phyloP scores from a whole-genome alignment of 495 filamentous ascomycete genomes.

The Tuber melanosporum region DNA sequence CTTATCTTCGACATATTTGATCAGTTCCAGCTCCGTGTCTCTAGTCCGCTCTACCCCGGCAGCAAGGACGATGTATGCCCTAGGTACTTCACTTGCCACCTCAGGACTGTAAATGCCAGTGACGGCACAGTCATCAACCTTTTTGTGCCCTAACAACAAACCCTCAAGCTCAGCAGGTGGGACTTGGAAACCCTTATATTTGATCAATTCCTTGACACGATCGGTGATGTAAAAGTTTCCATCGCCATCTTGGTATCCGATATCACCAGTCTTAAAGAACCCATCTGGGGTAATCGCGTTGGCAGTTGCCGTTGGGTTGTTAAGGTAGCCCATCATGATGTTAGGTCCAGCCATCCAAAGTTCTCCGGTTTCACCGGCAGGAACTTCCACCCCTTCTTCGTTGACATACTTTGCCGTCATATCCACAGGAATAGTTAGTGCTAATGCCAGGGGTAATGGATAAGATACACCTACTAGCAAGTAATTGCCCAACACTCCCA shows the following conservation, averaged over 20 bases:
- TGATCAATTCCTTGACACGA: constrained; percentile 86
- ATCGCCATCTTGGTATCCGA: constrained; percentile 52
- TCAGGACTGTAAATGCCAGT: constrained; percentile 67
- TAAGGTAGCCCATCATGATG: constrained; percentile 71
- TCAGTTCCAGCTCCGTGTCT: constrained; percentile 56
- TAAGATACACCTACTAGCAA: constrained; percentile 47
- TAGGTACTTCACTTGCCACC: constrained; percentile 71
- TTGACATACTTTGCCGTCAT: constrained; percentile 77
- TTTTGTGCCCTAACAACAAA: constrained; percentile 61
- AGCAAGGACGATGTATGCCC: constrained; percentile 70
- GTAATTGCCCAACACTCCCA: constrained; percentile 71
- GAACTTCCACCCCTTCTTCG: constrained; percentile 54
- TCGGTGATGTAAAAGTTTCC: constrained; percentile 70
- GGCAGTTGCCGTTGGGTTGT: constrained; percentile 58
- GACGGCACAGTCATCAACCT: constrained; percentile 78
- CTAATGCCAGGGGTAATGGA: neutral
- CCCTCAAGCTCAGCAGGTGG: constrained; percentile 82
- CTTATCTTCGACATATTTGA: constrained; percentile 54
- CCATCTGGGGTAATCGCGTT: constrained; percentile 64
- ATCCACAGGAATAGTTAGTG: constrained; percentile 44
- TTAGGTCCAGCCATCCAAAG: constrained; percentile 73
- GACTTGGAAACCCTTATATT: constrained; percentile 86
- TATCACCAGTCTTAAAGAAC: constrained; percentile 79
- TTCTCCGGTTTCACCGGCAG: constrained; percentile 59
- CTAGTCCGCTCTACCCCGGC: constrained; percentile 48